phyloP scores from a whole-genome alignment of 1,284 basidiomycete genomes.

The Melampsora americana region DNA sequence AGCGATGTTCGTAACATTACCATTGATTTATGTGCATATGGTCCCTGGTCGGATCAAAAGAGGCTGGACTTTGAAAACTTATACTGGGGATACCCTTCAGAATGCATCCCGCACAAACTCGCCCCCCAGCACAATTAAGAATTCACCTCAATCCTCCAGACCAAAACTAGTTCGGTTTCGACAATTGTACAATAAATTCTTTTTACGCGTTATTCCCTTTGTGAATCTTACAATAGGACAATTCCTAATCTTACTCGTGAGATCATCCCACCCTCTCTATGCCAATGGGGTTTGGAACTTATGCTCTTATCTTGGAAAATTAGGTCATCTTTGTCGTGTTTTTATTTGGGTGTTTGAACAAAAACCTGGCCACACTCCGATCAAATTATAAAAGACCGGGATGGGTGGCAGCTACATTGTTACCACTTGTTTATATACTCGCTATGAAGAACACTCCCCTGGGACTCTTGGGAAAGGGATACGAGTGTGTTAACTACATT shows the following conservation, averaged over 20 bases:
- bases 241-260: conserved; percentile 25
- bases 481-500: conserved; percentile 20
- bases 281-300: not conserved
- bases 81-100: conserved; percentile 11
- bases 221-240: conserved; percentile 12
- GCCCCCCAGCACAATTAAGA: not conserved
- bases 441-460: conserved; percentile 32
- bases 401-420: conserved; percentile 5
- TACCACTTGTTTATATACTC: conserved; percentile 13
- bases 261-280: not conserved
- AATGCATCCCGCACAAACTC: not conserved
- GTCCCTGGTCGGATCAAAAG: conserved; percentile 15
- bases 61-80: conserved; percentile 20
- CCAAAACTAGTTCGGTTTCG: conserved; percentile 5
- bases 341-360: conserved; percentile 1
- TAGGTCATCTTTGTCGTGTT: conserved; percentile 1
- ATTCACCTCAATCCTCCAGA: not conserved
- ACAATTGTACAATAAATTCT: conserved; percentile 1
- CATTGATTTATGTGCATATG: conserved; percentile 16
- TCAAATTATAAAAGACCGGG: conserved; percentile 23
- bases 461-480: conserved; percentile 19
- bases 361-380: not conserved
- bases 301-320: not conserved
- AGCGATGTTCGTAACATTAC: conserved; percentile 10
- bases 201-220: conserved; percentile 2